Conservation (phyloP, 192 early-diverging fungal genomes). For the Backusella parvicylindrica region DNA sequence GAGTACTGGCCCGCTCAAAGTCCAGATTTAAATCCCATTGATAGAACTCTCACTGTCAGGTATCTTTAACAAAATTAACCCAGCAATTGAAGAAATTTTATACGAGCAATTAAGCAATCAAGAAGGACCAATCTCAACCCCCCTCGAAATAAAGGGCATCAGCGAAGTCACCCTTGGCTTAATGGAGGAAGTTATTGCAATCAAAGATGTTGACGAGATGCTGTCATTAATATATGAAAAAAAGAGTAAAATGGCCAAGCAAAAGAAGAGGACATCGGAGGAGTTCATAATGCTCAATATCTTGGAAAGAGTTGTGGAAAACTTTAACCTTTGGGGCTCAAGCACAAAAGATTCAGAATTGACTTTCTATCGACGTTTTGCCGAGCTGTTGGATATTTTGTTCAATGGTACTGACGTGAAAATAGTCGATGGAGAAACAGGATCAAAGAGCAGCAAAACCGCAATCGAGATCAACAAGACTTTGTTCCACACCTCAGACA, state of each 20-base stretch:
- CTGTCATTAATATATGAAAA: no score
- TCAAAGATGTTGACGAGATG: no score
- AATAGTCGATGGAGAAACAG: not conserved
- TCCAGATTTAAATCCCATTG: no score
- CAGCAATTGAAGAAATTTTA: not conserved
- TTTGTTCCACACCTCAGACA: not conserved
- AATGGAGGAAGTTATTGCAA: not conserved
- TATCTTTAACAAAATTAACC: not conserved
- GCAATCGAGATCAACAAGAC: not conserved
- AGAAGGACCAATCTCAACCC: not conserved
- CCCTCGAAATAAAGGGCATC: not conserved
- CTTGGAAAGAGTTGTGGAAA: not conserved
- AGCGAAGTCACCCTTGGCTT: not conserved
- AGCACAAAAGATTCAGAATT: not conserved
- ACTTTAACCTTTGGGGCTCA: not conserved
- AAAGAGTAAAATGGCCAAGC: no score
- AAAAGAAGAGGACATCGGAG: no score
- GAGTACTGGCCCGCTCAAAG: no score
- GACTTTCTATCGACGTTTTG: not conserved
- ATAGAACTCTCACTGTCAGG: not conserved
- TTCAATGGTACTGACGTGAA: not conserved
- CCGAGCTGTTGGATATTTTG: not conserved
- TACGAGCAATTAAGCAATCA: not conserved
- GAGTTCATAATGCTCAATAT: not conserved
- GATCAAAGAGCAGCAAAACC: not conserved